Evolutionary conservation across 257 asterid genomes (phyloP).

Genomic region (Solanum infundibuliforme): DNA sequence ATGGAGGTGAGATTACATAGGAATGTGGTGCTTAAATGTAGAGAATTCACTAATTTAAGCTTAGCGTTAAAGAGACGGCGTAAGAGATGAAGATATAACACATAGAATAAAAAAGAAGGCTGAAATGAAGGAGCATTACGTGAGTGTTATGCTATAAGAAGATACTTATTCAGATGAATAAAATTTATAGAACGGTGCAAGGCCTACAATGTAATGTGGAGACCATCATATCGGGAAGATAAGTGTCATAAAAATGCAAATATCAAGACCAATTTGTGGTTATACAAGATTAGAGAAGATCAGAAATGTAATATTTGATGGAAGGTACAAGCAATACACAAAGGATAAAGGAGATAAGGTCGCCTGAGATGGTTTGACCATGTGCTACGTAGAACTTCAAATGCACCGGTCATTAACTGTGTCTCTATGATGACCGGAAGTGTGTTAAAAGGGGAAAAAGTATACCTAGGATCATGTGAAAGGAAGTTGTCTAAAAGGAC

Average conservation of each 20-base stretch:
- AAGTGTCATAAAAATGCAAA: neutral
- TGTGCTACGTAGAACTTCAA: neutral
- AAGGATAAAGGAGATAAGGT: neutral
- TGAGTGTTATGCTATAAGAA: neutral
- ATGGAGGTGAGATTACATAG: neutral
- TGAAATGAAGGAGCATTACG: neutral
- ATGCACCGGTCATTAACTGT: neutral
- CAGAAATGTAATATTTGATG: neutral
- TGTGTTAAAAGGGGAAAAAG: neutral
- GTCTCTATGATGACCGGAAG: neutral
- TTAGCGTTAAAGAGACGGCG: neutral
- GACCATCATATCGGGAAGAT: neutral
- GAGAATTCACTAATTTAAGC: neutral
- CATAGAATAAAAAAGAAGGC: neutral
- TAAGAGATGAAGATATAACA: neutral
- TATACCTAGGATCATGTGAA: neutral
- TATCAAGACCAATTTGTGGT: neutral
- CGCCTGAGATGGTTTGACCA: neutral
- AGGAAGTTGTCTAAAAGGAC: neutral
- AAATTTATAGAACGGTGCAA: neutral
- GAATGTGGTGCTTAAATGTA: neutral
- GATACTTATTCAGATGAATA: neutral
- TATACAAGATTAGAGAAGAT: neutral
- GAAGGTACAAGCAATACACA: neutral
- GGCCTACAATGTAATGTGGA: neutral